These are phyloP conservation scores for Xylaria scruposa DNA, from an alignment of 495 filamentous ascomycete genomes.

Conservation along the genomic window DNA sequence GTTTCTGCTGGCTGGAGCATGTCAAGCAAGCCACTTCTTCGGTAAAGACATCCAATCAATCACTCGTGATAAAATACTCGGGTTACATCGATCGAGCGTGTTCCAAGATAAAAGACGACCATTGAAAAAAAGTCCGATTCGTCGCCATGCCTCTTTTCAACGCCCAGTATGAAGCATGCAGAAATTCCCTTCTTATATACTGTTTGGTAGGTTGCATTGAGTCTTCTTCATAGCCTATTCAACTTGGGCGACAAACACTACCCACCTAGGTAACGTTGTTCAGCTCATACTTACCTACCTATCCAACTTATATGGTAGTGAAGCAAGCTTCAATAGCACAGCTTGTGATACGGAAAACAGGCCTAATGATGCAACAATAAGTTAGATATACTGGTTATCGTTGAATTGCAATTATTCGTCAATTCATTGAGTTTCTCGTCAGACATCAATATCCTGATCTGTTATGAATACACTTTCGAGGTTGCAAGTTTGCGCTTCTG, in stretches of 20 bases:
- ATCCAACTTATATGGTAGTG: not conserved
- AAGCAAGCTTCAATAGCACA: constrained; percentile 9
- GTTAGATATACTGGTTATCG: not conserved
- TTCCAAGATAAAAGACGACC: not conserved
- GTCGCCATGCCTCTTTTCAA: not conserved
- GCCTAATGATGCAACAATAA: not conserved
- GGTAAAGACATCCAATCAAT: not conserved
- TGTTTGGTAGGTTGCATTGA: not conserved
- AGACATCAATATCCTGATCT: not conserved
- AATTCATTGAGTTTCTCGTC: not conserved
- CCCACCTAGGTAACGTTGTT: not conserved
- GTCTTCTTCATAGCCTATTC: not conserved
- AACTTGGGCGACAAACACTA: not conserved
- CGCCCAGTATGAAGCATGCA: not conserved
- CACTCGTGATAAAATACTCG: not conserved
- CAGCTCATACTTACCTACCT: not conserved
- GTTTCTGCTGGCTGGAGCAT: too few species aligned
- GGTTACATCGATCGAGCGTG: not conserved
- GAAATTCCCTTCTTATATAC: not conserved
- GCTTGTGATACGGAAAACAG: not conserved
- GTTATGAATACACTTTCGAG: not conserved
- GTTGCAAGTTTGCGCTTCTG: not conserved
- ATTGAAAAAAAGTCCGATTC: not conserved
- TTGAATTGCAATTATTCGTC: not conserved
- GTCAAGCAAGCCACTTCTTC: not conserved